A percentile compares a stretch with the other conserved stretches of the same genome.
These are phyloP conservation scores for Trametes hirsuta DNA, from an alignment of 1,284 basidiomycete species.

Conservation along the genomic window DNA sequence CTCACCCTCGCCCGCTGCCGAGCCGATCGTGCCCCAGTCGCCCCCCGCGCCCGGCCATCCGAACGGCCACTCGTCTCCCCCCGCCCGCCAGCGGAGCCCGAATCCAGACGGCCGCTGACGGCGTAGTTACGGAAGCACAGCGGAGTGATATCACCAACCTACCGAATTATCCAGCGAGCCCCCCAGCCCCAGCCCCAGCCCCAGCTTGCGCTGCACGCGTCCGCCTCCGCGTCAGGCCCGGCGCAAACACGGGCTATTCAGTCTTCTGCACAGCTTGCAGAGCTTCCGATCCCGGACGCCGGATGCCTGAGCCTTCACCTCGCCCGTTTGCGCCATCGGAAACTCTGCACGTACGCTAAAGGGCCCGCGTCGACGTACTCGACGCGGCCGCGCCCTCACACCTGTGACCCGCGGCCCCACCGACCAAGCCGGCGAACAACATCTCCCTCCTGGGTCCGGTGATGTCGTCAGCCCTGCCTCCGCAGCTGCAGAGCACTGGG, in stretches of 20 bases:
- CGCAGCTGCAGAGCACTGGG: neutral
- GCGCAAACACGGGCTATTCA: constrained; percentile 15
- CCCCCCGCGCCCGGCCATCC: neutral
- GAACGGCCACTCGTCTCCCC: neutral
- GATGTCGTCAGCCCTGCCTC: constrained; percentile 18
- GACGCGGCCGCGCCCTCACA: constrained; percentile 4
- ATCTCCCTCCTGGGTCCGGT: neutral
- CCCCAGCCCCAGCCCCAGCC: neutral
- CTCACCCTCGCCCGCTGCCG: constrained; percentile 3
- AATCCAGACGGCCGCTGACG: constrained; percentile 5
- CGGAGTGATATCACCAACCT: constrained; percentile 11
- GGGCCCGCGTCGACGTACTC: neutral
- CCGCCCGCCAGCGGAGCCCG: constrained; percentile 4
- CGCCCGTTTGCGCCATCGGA: constrained; percentile 12
- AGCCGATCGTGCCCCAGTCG: constrained; percentile 10
- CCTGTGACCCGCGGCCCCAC: constrained; percentile 3
- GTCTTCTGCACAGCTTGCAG: constrained; percentile 22
- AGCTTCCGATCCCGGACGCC: constrained; percentile 22
- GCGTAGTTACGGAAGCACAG: constrained; percentile 16
- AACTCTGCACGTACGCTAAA: constrained; percentile 6
- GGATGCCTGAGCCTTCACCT: constrained; percentile 9
- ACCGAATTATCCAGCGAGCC: constrained; percentile 2
- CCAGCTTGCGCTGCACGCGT: neutral
- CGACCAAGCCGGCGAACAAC: neutral
- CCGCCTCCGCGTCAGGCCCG: constrained; percentile 8